Evolutionary conservation across 2,329 filamentous ascomycete genomes (phyloP), one percentile per base, ranked within the genome.

Genomic region (Hyphodiscus sp.): DNA sequence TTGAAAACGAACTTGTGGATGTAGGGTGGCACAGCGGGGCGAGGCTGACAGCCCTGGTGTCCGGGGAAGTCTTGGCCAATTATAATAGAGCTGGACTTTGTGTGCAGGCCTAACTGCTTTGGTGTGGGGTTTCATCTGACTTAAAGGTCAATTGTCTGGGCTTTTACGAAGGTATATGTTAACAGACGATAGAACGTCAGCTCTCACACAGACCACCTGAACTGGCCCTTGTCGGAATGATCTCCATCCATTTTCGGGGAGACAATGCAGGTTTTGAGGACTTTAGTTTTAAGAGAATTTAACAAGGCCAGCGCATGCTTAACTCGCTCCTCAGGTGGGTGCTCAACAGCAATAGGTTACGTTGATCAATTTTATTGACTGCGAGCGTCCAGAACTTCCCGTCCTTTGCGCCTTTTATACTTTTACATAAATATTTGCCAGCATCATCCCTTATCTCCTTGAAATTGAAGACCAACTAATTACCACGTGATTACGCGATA

Each of bases 401-500:
- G 7, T 33, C 29, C 29, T 33, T 38, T 38, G 16, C 33, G 16
- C 33, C 11, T 38, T 10, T n/a, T 2, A 5, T 38, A 38, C 33
- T 38, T 38, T 13, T 38, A 38, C 33, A 50, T 29, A 15, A 43
- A 9, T 20, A 11, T 20, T 23, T 44, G 16, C 20, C 16, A 11
- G 38, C n/a, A 19, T 18, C 11, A 38, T 38, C 33, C 16, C 33
- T n/a, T n/a, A n/a, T n/a, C 33, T 15, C 33, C 33, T 38, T 13
- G 16, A 6, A n/a, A 38, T 4, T n/a, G 43, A 47, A 49, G 29
- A 47, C 30, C 49, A 49, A 42, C 5, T 38, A 29, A 38, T 53
- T 26, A 47, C 42, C 56, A 58, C 53, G 51, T 55, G 49, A 46
- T 45, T 51, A 49, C 50, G 44, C 55, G 47, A 52, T 53, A 54